A percentile compares a stretch with the other conserved stretches of the same genome.
Evolutionary conservation across 495 filamentous ascomycete species (phyloP).

Genomic region (Geopyxis carbonaria): DNA sequence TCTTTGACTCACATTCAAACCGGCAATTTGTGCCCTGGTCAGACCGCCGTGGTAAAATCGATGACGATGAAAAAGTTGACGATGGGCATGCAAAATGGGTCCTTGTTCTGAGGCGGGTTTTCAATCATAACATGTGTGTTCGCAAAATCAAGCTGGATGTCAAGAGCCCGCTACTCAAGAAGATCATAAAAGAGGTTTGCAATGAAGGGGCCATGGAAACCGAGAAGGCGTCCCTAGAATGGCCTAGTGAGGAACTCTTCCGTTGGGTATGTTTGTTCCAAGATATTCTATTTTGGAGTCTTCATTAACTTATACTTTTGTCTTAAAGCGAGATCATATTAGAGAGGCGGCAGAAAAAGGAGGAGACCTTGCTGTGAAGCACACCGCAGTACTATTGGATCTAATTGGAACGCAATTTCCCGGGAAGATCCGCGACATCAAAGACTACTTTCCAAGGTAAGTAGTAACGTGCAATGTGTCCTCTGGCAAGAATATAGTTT

Average conservation of each 20-base stretch:
- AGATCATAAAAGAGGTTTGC: slow-evolving; percentile 1
- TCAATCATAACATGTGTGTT: not conserved
- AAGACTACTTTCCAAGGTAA: slow-evolving; percentile 8
- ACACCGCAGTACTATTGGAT: slow-evolving; percentile 9
- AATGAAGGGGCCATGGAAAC: slow-evolving; percentile 9
- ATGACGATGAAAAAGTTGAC: not conserved
- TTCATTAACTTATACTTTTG: not conserved
- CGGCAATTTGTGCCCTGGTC: not conserved
- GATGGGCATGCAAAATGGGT: not conserved
- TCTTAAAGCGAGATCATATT: not conserved
- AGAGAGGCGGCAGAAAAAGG: not conserved
- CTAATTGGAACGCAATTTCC: slow-evolving; percentile 8
- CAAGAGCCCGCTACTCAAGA: slow-evolving; percentile 12
- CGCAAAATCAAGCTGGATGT: slow-evolving; percentile 1
- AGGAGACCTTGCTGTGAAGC: not conserved
- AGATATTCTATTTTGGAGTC: slow-evolving; percentile 6
- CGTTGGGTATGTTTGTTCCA: slow-evolving; percentile 13
- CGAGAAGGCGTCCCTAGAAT: not conserved
- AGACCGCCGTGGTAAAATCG: not conserved
- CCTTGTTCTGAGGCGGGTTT: not conserved
- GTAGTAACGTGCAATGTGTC: slow-evolving; percentile 10
- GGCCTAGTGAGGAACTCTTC: slow-evolving; percentile 10
- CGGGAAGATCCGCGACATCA: slow-evolving; percentile 4
- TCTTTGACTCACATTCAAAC: not conserved
- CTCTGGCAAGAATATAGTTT: not conserved